These are phyloP conservation scores for Thelonectria rubi DNA, from an alignment of 2,329 filamentous ascomycete species.

Conservation along the genomic window DNA sequence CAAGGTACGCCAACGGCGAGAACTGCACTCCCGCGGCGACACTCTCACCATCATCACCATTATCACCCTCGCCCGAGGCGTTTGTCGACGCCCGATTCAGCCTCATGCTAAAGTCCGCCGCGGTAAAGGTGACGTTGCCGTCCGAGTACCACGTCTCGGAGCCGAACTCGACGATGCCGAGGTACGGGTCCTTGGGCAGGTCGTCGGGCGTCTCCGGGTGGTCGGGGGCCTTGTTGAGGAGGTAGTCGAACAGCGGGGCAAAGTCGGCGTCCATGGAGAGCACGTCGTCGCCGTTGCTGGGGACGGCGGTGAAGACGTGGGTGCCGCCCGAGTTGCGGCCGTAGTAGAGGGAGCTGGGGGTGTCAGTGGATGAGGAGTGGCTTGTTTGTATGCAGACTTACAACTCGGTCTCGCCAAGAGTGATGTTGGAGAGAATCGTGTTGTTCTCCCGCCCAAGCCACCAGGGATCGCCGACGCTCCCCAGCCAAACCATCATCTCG, in stretches of 20 bases:
- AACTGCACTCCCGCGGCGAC: background rate
- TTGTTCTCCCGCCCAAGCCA: constrained; percentile 37
- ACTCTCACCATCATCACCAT: background rate
- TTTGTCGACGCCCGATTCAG: constrained; percentile 17
- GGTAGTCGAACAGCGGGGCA: constrained; percentile 39
- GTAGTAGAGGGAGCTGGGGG: constrained; percentile 34
- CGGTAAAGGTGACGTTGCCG: constrained; percentile 40
- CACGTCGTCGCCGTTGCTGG: constrained; percentile 30
- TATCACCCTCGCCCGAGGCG: background rate
- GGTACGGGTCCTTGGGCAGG: constrained; percentile 34
- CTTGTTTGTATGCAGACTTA: constrained; percentile 10
- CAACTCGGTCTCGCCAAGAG: constrained; percentile 37
- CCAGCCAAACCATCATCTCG: constrained; percentile 42
- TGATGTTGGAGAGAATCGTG: constrained; percentile 35
- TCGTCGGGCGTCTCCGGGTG: constrained; percentile 28
- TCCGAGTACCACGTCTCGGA: constrained; percentile 39
- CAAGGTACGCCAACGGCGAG: background rate
- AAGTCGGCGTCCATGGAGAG: constrained; percentile 37
- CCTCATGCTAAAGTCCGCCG: constrained; percentile 38
- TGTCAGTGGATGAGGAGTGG: constrained; percentile 4
- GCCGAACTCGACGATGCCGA: constrained; percentile 38
- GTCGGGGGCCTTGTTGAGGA: constrained; percentile 32
- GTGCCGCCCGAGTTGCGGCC: constrained; percentile 37
- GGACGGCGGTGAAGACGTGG: constrained; percentile 37
- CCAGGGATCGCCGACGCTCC: constrained; percentile 39